Base-by-base conservation (phyloP, 495 filamentous ascomycete species). In the Physcia stellaris region DNA sequence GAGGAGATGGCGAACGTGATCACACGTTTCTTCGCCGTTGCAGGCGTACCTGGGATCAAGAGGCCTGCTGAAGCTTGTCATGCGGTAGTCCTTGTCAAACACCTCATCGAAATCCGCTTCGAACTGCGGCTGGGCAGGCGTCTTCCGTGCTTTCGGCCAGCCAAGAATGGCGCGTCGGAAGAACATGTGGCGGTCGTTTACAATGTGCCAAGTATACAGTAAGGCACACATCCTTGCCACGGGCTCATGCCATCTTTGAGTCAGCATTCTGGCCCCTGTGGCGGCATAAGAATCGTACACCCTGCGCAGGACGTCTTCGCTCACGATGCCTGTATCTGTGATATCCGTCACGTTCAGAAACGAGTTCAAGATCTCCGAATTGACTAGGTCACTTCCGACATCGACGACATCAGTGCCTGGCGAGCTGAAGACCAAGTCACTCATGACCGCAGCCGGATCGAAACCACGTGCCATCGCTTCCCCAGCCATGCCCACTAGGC, bases 341-440 rank as follows among this genome's bases (percentile, higher is more conserved):
- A 59, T 43, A 36, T 59, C 56, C 3, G 49, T 34, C 17, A 48
- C 49, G 36, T 56, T 57, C 3, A 59, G 37, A 32, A 59, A 46
- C 31, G 50, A 52, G 38, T 59, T 59, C 40, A 57, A 38, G 24
- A 57, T 39, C 42, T 59, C 56, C 4, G 55, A 54, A 39, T 57
- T 55, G 23, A 42, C 32, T 16, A 59, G 39, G 34, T 59, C 56
- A 32, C 33, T 53, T 13, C 56, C 56, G 6, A 59, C 50, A 27
- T 59, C 56, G 24, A 59, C 45, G 4, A 59, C 47, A 40, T 59
- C 56, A 9, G 52, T 55, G 6, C 41, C 49, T n/a, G 55, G 55
- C 6, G 37, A 51, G 38, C 46, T 49, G 41, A 57, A 53, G 19
- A 47, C 47, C 22, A 56, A 46, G 21, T 55, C 46, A 32, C 34